Base-by-base conservation (phyloP, 2,329 filamentous ascomycete species). In the Exophiala xenobiotica region DNA sequence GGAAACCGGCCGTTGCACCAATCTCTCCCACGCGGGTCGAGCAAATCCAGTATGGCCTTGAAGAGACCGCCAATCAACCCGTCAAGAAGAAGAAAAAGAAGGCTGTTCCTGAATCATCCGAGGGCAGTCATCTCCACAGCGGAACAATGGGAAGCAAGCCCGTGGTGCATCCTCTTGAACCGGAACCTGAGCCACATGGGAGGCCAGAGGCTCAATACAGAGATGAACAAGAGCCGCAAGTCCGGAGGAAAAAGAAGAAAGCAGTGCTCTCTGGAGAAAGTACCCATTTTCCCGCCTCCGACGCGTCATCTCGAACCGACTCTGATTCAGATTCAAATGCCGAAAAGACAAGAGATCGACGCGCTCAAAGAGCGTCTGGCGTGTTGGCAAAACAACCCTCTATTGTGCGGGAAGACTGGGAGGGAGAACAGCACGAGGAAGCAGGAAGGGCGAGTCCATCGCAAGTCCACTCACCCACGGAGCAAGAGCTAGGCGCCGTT, bases 371-470 rank as follows among this genome's bases (percentile, higher is more conserved):
- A 52, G 60, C 64, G 6, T 61, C 64, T 20, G 62, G 63, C 6
- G 24, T 59, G 8, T 56, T 67, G 22, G 59, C 58, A 20, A 71
- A 71, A 49, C 67, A 68, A 23, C 68, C 70, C 5, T 71, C 70
- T 4, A 67, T 67, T 14, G 69, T 72, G 3, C 64, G 63, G 3
- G 73, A 76, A 53, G 71, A 75, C 42, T 65, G 66, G 48, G 67
- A 71, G 46, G 68, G 67, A 18, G 70, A 71, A 52, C 66, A 68
- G 49, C 59, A 62, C 14, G 64, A 67, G 14, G 58, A 63, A 41
- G 24, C 22, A 14, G 64, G 67, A 14, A 58, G 63, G 39, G 24
- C 22, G 39, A 42, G 46, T 38, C 51, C 46, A 16, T 18, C 19
- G 4, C 38, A 43, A 18, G 44, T 27, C 18, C 52, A 49, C 27